Percentiles rank a stretch among this genome's conserved stretches.
Conservation (phyloP, 2,329 filamentous ascomycete genomes). For the Geosmithia putterillii region DNA sequence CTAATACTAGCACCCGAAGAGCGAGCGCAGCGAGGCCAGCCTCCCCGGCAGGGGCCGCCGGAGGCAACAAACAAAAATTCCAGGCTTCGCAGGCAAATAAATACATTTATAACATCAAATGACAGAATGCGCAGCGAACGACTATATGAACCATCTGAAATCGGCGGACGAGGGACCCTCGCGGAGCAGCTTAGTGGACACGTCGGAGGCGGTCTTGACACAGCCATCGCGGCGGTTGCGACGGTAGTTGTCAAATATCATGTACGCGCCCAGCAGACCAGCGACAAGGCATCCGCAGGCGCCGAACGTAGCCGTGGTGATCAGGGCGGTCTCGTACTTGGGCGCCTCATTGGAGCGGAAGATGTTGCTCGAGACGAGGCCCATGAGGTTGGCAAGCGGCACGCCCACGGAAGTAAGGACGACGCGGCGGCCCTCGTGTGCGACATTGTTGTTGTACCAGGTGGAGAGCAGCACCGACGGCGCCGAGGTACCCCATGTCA, state of each 20-base stretch:
- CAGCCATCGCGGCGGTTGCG: constrained; percentile 40
- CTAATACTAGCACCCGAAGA: too few species aligned
- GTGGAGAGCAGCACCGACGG: constrained; percentile 57
- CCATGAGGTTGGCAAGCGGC: constrained; percentile 46
- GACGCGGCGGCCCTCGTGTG: constrained; percentile 59
- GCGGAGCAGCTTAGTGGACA: constrained; percentile 34
- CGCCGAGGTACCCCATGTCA: constrained; percentile 68
- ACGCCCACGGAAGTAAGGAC: constrained; percentile 61
- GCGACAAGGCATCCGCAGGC: constrained; percentile 45
- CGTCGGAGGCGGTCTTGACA: constrained; percentile 28
- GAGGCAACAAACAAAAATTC: too few species aligned
- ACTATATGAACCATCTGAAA: constrained; percentile 38
- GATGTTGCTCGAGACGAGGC: constrained; percentile 56
- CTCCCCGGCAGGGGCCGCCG: too few species aligned
- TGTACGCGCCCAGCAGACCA: constrained; percentile 41
- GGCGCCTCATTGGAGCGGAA: constrained; percentile 53
- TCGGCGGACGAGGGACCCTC: constrained; percentile 33
- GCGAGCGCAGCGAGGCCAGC: too few species aligned
- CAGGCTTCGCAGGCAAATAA: too few species aligned
- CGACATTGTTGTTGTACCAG: constrained; percentile 73
- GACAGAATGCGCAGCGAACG: too few species aligned
- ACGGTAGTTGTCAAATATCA: constrained; percentile 42
- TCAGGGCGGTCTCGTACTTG: constrained; percentile 52
- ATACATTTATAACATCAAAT: too few species aligned
- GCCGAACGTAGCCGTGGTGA: constrained; percentile 54